phyloP scores from a whole-genome alignment of 2,329 filamentous ascomycete genomes.

The Cladophialophora bantiana region DNA sequence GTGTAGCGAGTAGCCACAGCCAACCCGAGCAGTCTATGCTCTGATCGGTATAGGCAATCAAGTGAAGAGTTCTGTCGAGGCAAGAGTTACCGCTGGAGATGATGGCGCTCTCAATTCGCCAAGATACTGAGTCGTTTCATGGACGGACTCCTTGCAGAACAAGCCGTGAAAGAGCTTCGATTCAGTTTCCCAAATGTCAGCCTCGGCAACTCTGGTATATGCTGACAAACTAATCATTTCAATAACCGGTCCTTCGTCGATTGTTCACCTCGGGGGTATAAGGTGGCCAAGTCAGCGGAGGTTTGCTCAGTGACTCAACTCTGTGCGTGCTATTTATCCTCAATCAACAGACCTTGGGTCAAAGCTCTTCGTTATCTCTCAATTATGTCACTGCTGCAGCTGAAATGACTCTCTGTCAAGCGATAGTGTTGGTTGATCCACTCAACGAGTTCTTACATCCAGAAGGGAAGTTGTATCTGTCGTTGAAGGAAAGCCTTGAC shows the following conservation, averaged over 20 bases:
- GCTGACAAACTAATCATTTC: conserved; percentile 1
- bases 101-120: too few species aligned
- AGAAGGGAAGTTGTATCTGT: conserved; percentile 33
- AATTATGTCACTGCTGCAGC: background rate
- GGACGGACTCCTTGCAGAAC: background rate
- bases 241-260: too few species aligned
- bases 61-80: background rate
- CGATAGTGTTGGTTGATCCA: conserved; percentile 40
- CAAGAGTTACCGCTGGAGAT: background rate
- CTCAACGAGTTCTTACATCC: conserved; percentile 42
- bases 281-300: background rate
- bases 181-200: background rate
- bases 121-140: too few species aligned
- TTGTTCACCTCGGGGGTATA: background rate
- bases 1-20: background rate
- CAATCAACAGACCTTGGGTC: background rate
- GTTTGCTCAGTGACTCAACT: background rate
- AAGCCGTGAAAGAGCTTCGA: background rate
- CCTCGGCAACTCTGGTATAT: background rate
- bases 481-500: conserved; percentile 22
- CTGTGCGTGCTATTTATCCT: background rate
- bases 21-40: background rate
- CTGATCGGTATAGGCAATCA: background rate
- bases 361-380: background rate
- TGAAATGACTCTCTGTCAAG: conserved; percentile 12